Conservation (phyloP, 768 basidiomycete genomes). For the Mycena rosella region DNA sequence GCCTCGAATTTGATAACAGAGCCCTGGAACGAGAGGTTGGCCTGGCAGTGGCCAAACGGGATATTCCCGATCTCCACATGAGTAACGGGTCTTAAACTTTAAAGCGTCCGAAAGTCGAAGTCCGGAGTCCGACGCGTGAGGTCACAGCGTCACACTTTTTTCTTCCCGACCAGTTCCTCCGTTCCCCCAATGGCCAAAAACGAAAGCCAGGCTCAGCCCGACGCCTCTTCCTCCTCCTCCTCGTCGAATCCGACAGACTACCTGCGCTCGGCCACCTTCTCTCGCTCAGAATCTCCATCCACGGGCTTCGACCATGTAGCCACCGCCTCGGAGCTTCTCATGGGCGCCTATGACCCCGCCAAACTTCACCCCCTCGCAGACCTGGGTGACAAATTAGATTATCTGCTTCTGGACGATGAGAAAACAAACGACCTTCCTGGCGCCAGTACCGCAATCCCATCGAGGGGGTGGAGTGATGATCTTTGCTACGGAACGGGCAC, state of each 20-base stretch:
- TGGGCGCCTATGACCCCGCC: conserved; percentile 90
- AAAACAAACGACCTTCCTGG: conserved; percentile 94
- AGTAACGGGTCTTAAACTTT: too few species aligned
- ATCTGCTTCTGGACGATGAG: conserved; percentile 95
- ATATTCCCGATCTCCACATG: conserved; percentile 7
- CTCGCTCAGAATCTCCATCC: conserved; percentile 53
- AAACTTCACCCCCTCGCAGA: conserved; percentile 95
- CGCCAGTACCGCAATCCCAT: conserved; percentile 90
- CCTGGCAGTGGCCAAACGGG: conserved; percentile 2
- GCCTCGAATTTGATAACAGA: conserved; percentile 41
- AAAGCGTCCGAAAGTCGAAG: too few species aligned
- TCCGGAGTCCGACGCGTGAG: too few species aligned
- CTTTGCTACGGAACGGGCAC: conserved; percentile 99
- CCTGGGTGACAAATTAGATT: conserved; percentile 94
- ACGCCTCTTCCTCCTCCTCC: conserved; percentile 56
- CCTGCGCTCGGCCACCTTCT: conserved; percentile 63
- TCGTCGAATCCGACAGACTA: conserved; percentile 54
- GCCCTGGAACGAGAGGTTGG: conserved; percentile 37
- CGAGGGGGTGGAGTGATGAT: conserved; percentile 99
- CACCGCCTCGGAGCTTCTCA: conserved; percentile 89
- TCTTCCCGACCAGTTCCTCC: too few species aligned
- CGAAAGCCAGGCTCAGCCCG: conserved; percentile 37
- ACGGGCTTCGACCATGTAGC: conserved; percentile 67
- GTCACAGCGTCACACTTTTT: too few species aligned
- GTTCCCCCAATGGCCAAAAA: conserved; percentile 19